Evolutionary conservation across 768 basidiomycete genomes (phyloP), one percentile per base, ranked within the genome.

Genomic region (Austroboletus festivus): DNA sequence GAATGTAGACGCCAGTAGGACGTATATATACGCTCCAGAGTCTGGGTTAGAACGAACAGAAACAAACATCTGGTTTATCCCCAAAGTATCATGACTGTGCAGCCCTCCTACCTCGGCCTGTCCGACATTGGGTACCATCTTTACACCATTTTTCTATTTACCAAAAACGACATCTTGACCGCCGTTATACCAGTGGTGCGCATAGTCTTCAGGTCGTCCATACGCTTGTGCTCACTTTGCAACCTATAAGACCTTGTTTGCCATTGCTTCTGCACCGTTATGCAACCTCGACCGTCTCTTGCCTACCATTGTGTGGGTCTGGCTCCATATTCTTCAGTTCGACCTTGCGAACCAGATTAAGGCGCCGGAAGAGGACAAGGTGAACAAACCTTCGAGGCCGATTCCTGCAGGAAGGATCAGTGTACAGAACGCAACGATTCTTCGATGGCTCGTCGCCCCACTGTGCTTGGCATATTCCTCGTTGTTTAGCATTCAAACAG

Each of bases 101-200:
- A 60, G 21, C 42, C 38, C 39, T 43, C 47, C 3, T 5, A 10
- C 3, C 20, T 65, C 22, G 26, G 28, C 28, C 28, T 28, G 12
- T 28, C 28, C 28, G 12, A 28, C 28, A 28, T 28, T 12, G 28
- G 19, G 43, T 58, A 58, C 35, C 50, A 64, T 38, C 47, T 66
- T 23, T 60, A 65, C 39, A 68, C 62, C 19, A 30, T 68, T 23
- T 72, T 68, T 46, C 68, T 74, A 26, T 77, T 78, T 62, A 73
- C 68, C 20, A 70, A 71, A 52, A 71, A 75, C 13, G 78, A 79
- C 52, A 66, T 76, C 51, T 65, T 73, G 46, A 77, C 76, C 0
- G 74, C 70, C 3, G 46, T 79, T 3, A 58, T 79, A 26, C 78
- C 78, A 2, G 70, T 77, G 48, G 78, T 78, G 50, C 51, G 75